Percentiles rank a stretch among this genome's conserved stretches.
Conservation (phyloP, 352 stramenopile species). For the Aphanomyces astaci region DNA sequence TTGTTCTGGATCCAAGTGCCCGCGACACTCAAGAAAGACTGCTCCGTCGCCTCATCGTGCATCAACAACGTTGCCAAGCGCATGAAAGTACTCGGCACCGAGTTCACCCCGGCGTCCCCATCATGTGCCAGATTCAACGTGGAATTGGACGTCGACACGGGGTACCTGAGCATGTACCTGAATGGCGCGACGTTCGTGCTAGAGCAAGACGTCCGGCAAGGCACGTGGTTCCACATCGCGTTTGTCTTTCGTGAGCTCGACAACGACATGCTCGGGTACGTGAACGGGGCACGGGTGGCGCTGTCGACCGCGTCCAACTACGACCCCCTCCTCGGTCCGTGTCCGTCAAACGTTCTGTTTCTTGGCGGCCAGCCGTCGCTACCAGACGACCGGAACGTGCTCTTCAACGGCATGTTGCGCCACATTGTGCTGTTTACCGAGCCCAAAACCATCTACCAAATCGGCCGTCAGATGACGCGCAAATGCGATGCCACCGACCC, state of each 20-base stretch:
- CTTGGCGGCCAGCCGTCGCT: background rate
- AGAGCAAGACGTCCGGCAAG: background rate
- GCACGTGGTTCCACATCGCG: slow-evolving; percentile 7
- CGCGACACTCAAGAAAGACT: background rate
- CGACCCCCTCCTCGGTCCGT: background rate
- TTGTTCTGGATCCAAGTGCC: slow-evolving; percentile 12
- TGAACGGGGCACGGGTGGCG: background rate
- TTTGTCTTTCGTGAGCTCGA: background rate
- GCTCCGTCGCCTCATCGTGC: slow-evolving; percentile 7
- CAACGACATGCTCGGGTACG: slow-evolving; percentile 7
- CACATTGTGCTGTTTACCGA: background rate
- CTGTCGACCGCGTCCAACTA: background rate
- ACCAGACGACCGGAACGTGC: background rate
- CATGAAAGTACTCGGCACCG: slow-evolving; percentile 15
- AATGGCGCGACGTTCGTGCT: background rate
- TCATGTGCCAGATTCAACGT: background rate
- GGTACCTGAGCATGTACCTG: background rate
- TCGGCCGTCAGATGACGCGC: background rate
- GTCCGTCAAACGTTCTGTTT: background rate
- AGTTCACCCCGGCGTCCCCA: background rate
- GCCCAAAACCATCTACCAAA: background rate
- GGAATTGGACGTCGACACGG: slow-evolving; percentile 3
- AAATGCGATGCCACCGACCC: slow-evolving; percentile 5
- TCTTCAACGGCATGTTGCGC: background rate
- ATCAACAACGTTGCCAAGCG: background rate